Percentiles rank a stretch among this genome's conserved stretches.
Evolutionary conservation across 495 filamentous ascomycete species (phyloP).

Genomic region (Ramalina intermedia): DNA sequence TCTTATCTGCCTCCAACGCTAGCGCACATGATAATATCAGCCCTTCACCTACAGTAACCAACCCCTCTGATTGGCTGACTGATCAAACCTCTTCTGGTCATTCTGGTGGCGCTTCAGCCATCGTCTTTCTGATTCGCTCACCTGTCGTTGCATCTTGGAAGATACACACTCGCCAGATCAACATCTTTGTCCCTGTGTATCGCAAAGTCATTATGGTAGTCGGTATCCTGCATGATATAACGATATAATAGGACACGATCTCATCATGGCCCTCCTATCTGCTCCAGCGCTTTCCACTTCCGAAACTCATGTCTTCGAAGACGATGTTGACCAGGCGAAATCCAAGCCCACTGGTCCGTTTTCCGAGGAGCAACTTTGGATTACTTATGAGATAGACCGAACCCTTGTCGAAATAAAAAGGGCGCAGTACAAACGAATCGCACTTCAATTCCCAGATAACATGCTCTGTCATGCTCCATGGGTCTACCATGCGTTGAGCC

Average conservation of each 20-base stretch:
- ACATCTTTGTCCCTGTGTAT: background rate
- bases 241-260: background rate
- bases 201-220: background rate
- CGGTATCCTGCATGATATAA: background rate
- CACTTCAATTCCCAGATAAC: conserved; percentile 85
- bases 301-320: conserved; percentile 64
- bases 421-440: conserved; percentile 60
- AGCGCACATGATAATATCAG: too few species aligned
- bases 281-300: conserved; percentile 80
- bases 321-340: conserved; percentile 26
- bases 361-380: conserved; percentile 55
- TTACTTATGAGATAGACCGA: conserved; percentile 75
- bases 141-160: too few species aligned
- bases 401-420: conserved; percentile 61
- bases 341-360: conserved; percentile 25
- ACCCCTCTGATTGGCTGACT: too few species aligned
- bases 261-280: background rate
- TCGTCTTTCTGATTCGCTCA: too few species aligned
- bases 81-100: too few species aligned
- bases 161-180: background rate
- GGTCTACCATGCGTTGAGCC: conserved; percentile 52
- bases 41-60: too few species aligned
- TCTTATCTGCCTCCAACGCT: too few species aligned
- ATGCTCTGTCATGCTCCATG: conserved; percentile 77
- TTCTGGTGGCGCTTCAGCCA: too few species aligned